Conservation (phyloP, 768 basidiomycete genomes). For the Russula lepida region DNA sequence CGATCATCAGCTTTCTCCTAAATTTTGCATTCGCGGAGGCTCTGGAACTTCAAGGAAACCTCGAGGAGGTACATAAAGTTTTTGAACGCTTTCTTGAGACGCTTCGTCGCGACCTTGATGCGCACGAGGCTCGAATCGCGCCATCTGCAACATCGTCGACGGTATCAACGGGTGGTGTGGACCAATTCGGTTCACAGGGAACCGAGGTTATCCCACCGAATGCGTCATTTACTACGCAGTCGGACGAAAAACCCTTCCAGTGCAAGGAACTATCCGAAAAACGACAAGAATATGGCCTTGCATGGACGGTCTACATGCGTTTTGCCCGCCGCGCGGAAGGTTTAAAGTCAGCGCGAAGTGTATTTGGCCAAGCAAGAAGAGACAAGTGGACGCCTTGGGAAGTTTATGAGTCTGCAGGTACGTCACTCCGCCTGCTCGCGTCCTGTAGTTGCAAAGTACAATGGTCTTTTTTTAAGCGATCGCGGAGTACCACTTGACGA, state of each 20-base stretch:
- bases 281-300: slow-evolving; percentile 66
- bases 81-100: slow-evolving; percentile 67
- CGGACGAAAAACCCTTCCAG: slow-evolving; percentile 44
- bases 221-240: slow-evolving; percentile 36
- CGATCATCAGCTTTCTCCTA: slow-evolving; percentile 61
- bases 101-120: slow-evolving; percentile 58
- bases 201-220: slow-evolving; percentile 6
- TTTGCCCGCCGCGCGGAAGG: slow-evolving; percentile 86
- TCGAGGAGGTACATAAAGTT: slow-evolving; percentile 56
- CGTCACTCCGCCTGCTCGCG: slow-evolving; percentile 16
- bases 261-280: slow-evolving; percentile 50
- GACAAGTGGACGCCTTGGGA: slow-evolving; percentile 80
- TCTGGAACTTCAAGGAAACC: slow-evolving; percentile 55
- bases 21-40: slow-evolving; percentile 81
- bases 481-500: slow-evolving; percentile 90
- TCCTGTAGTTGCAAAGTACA: slow-evolving; percentile 3
- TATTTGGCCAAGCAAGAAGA: slow-evolving; percentile 79
- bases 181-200: slow-evolving; percentile 1
- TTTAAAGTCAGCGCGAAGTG: slow-evolving; percentile 61
- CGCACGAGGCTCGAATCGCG: slow-evolving; percentile 40
- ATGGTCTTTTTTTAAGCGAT: slow-evolving; percentile 50
- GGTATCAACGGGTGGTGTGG: slow-evolving; percentile 20
- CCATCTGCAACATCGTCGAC: slow-evolving; percentile 32
- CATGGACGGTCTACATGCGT: slow-evolving; percentile 88
- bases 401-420: slow-evolving; percentile 88